Percentiles rank a stretch among this genome's conserved stretches.
Evolutionary conservation across 768 basidiomycete species (phyloP).

Genomic region (Lactarius indigo): DNA sequence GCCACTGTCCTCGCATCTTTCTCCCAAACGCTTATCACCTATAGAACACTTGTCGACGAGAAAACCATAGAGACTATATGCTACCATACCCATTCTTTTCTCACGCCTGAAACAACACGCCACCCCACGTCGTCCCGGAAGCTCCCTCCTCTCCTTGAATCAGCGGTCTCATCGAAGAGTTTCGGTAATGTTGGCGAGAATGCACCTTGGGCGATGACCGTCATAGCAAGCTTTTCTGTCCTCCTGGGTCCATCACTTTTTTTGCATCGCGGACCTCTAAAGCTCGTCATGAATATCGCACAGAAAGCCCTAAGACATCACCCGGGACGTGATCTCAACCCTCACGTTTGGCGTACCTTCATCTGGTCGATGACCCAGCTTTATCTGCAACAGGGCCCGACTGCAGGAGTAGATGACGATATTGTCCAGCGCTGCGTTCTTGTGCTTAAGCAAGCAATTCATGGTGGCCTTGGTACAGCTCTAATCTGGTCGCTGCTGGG

Average conservation of each 20-base stretch:
- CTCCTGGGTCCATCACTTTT: slow-evolving; percentile 21
- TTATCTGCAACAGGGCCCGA: slow-evolving; percentile 4
- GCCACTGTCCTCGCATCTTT: slow-evolving; percentile 12
- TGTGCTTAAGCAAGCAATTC: slow-evolving; percentile 18
- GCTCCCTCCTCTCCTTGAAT: slow-evolving; percentile 12
- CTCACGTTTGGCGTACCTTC: slow-evolving; percentile 21
- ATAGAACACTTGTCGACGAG: slow-evolving; percentile 2
- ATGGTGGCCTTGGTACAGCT: slow-evolving; percentile 14
- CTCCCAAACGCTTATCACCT: slow-evolving; percentile 12
- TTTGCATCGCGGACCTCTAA: slow-evolving; percentile 14
- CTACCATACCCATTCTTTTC: slow-evolving; percentile 14
- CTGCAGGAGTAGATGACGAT: not conserved
- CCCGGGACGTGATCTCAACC: slow-evolving; percentile 20
- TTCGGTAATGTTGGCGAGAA: slow-evolving; percentile 6
- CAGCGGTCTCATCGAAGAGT: slow-evolving; percentile 9
- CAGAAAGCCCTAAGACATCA: slow-evolving; percentile 13
- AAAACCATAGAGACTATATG: slow-evolving; percentile 14
- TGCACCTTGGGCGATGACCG: slow-evolving; percentile 17
- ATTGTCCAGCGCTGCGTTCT: slow-evolving; percentile 13
- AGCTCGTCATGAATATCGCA: slow-evolving; percentile 15
- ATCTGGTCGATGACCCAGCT: slow-evolving; percentile 25
- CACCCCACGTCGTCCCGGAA: slow-evolving; percentile 20
- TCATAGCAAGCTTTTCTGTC: slow-evolving; percentile 13
- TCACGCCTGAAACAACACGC: slow-evolving; percentile 20
- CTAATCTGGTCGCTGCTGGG: slow-evolving; percentile 11